Evolutionary conservation across 768 basidiomycete species (phyloP).

Genomic region (Trametes maxima): DNA sequence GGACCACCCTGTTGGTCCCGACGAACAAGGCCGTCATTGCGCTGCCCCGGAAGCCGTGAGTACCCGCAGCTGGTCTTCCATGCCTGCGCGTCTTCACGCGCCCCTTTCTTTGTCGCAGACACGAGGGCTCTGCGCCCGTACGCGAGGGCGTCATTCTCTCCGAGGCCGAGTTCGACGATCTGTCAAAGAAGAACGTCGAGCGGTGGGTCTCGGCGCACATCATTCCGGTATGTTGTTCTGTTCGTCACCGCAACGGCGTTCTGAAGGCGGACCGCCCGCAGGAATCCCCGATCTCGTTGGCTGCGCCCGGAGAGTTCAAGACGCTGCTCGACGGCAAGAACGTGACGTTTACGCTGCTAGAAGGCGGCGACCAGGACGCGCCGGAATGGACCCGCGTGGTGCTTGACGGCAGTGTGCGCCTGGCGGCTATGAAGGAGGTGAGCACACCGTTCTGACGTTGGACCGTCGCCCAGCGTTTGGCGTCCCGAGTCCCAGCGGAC

Average conservation of each 20-base stretch:
- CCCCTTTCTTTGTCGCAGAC: constrained; percentile 42
- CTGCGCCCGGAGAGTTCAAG: constrained; percentile 48
- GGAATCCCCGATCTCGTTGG: constrained; percentile 48
- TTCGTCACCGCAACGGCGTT: background rate
- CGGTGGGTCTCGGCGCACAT: constrained; percentile 85
- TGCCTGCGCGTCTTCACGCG: background rate
- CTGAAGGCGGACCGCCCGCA: constrained; percentile 25
- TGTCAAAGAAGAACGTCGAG: constrained; percentile 67
- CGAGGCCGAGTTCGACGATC: constrained; percentile 65
- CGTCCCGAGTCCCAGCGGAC: too few relatives aligned
- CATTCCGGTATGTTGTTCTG: constrained; percentile 61
- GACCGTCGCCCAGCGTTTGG: background rate
- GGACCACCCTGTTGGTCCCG: constrained; percentile 72
- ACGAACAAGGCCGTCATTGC: constrained; percentile 90
- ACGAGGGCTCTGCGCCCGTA: constrained; percentile 51
- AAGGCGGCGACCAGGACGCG: constrained; percentile 33
- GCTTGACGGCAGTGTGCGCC: constrained; percentile 56
- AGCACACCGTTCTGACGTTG: constrained; percentile 25
- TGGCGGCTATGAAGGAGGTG: constrained; percentile 67
- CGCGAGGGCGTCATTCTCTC: constrained; percentile 57
- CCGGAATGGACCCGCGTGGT: constrained; percentile 62
- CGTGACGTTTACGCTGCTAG: constrained; percentile 51
- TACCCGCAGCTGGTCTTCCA: constrained; percentile 16
- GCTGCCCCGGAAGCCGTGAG: constrained; percentile 80
- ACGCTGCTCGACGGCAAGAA: constrained; percentile 64